These are phyloP conservation scores for Blastomyces percursus DNA, from an alignment of 2,329 filamentous ascomycete genomes.

Conservation along the genomic window DNA sequence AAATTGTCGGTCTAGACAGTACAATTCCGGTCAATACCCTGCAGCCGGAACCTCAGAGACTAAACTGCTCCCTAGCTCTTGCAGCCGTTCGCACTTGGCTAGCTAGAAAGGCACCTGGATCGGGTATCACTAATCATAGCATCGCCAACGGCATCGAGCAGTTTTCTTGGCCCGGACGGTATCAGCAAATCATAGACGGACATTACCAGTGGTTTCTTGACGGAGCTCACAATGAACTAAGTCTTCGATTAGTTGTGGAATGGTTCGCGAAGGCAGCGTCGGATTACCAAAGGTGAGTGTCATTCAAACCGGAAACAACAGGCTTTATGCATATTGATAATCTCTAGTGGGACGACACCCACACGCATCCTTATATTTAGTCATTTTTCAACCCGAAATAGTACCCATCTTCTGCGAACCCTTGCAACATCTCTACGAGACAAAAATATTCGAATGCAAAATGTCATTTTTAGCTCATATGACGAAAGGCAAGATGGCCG, in stretches of 20 bases:
- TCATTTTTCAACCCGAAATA: constrained; percentile 23
- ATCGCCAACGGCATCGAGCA: constrained; percentile 16
- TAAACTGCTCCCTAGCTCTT: constrained; percentile 15
- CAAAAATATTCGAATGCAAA: constrained; percentile 14
- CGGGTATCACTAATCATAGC: constrained; percentile 11
- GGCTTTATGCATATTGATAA: not conserved
- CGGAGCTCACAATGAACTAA: constrained; percentile 32
- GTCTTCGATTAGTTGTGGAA: constrained; percentile 23
- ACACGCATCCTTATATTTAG: constrained; percentile 22
- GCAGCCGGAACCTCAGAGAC: constrained; percentile 6
- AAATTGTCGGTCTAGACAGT: constrained; percentile 37
- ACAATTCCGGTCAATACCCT: constrained; percentile 3
- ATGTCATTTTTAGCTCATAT: constrained; percentile 25
- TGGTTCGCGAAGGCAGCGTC: constrained; percentile 21
- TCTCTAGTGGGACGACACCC: not conserved
- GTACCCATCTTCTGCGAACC: constrained; percentile 16
- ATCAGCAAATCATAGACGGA: constrained; percentile 16
- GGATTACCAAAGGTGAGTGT: not conserved
- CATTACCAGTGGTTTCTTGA: constrained; percentile 28
- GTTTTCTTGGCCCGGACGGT: constrained; percentile 24
- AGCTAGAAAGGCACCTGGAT: constrained; percentile 8
- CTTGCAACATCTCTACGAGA: constrained; percentile 16
- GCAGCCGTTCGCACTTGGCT: constrained; percentile 6
- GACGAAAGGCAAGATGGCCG: constrained; percentile 19
- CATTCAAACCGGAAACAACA: not conserved